phyloP scores from a whole-genome alignment of 352 stramenopile genomes.

The Globisporangium barbulae region DNA sequence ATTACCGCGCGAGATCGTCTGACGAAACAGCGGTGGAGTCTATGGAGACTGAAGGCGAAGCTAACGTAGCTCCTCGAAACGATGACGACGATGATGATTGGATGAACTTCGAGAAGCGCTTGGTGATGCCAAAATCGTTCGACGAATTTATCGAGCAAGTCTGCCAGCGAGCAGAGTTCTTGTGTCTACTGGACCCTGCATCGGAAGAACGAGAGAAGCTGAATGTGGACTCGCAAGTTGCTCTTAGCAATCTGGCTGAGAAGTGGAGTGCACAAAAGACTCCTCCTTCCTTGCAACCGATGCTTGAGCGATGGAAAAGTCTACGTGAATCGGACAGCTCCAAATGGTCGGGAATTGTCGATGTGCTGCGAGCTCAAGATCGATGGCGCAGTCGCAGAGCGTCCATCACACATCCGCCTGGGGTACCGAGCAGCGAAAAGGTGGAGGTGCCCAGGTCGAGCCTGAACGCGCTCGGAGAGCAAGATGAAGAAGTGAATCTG shows the following conservation, averaged over 20 bases:
- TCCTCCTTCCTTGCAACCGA: conserved; percentile 75
- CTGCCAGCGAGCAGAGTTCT: conserved; percentile 63
- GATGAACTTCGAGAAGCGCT: conserved; percentile 49
- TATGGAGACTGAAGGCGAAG: neutral
- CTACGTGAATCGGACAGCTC: conserved; percentile 70
- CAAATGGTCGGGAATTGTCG: conserved; percentile 85
- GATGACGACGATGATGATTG: conserved; percentile 22
- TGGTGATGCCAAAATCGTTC: conserved; percentile 64
- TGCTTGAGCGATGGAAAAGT: conserved; percentile 85
- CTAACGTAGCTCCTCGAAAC: neutral
- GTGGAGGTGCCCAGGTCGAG: conserved; percentile 12
- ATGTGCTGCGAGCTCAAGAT: conserved; percentile 72
- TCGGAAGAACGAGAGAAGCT: conserved; percentile 68
- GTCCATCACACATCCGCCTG: conserved; percentile 27
- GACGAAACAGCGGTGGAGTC: conserved; percentile 28
- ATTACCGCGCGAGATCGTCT: conserved; percentile 62
- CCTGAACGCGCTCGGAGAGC: conserved; percentile 15
- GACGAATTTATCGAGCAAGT: conserved; percentile 65
- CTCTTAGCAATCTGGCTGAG: conserved; percentile 78
- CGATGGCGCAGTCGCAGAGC: conserved; percentile 49
- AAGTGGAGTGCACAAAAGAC: conserved; percentile 86
- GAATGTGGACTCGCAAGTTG: conserved; percentile 63
- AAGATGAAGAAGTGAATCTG: conserved; percentile 24
- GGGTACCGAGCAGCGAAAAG: neutral
- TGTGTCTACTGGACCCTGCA: conserved; percentile 69